These are phyloP conservation scores for Paraleonurus japonicus DNA, from an alignment of 257 asterid species.

Conservation along the genomic window DNA sequence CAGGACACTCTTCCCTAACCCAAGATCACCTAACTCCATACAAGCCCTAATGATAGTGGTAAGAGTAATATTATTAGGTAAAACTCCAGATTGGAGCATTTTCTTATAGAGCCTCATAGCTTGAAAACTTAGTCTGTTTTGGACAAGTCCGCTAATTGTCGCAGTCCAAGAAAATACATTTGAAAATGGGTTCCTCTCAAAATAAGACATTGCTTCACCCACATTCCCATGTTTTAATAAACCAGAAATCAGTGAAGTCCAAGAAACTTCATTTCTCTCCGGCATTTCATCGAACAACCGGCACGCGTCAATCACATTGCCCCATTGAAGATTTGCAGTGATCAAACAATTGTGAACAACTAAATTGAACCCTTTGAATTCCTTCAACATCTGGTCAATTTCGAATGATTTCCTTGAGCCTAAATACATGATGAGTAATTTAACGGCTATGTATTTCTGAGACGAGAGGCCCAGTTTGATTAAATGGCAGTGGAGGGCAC, in stretches of 20 bases:
- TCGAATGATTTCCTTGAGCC: slow-evolving; percentile 47
- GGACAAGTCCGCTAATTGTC: slow-evolving; percentile 62
- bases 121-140: slow-evolving; percentile 45
- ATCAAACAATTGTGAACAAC: slow-evolving; percentile 74
- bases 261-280: slow-evolving; percentile 66
- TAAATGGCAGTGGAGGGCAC: slow-evolving; percentile 62
- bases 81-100: slow-evolving; percentile 52
- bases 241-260: slow-evolving; percentile 75
- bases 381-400: slow-evolving; percentile 59
- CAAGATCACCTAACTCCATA: slow-evolving; percentile 50
- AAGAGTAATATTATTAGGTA: slow-evolving; percentile 71
- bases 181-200: slow-evolving; percentile 47
- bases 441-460: slow-evolving; percentile 53
- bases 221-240: slow-evolving; percentile 54
- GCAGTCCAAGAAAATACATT: slow-evolving; percentile 73
- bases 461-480: slow-evolving; percentile 68
- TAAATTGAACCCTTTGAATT: slow-evolving; percentile 66
- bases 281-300: slow-evolving; percentile 87
- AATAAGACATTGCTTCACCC: slow-evolving; percentile 58
- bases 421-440: slow-evolving; percentile 61
- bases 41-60: slow-evolving; percentile 57
- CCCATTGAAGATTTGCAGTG: slow-evolving; percentile 51
- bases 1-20: slow-evolving; percentile 53
- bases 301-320: slow-evolving; percentile 44
- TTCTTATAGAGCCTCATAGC: slow-evolving; percentile 48